phyloP scores from a whole-genome alignment of 164 flowering plant genomes.

The Aristolochia contorta region DNA sequence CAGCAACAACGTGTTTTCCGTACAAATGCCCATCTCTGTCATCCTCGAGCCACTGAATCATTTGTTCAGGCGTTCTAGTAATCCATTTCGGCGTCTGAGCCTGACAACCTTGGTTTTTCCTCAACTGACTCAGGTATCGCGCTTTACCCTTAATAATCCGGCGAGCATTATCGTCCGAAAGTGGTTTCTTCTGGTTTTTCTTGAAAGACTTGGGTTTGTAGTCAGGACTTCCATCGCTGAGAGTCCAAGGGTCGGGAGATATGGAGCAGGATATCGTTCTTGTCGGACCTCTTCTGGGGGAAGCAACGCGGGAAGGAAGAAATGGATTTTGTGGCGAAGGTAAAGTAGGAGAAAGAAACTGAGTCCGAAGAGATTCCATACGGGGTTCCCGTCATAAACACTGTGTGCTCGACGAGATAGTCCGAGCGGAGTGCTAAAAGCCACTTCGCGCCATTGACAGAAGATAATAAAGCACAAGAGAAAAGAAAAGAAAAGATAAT shows the following conservation, averaged over 20 bases:
- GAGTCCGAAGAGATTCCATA: background rate
- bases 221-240: slow-evolving; percentile 41
- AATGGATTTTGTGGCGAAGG: background rate
- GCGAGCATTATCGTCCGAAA: slow-evolving; percentile 85
- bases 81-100: slow-evolving; percentile 80
- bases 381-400: too few relatives aligned
- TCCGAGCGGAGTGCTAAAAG: too few relatives aligned
- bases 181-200: slow-evolving; percentile 49
- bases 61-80: slow-evolving; percentile 79
- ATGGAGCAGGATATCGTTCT: slow-evolving; percentile 14
- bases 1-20: slow-evolving; percentile 88
- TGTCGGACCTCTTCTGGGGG: background rate
- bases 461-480: too few relatives aligned
- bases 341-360: too few relatives aligned
- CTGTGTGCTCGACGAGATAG: too few relatives aligned
- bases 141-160: slow-evolving; percentile 74
- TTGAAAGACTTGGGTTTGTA: slow-evolving; percentile 41
- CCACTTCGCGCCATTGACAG: too few relatives aligned
- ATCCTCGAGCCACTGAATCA: slow-evolving; percentile 68
- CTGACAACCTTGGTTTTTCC: slow-evolving; percentile 62
- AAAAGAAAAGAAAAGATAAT: too few relatives aligned
- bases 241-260: slow-evolving; percentile 69
- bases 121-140: slow-evolving; percentile 43
- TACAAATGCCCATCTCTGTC: slow-evolving; percentile 76
- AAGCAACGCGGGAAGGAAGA: background rate